Conservation (phyloP, 2,329 filamentous ascomycete genomes). For the Pseudocercospora macadamiae region DNA sequence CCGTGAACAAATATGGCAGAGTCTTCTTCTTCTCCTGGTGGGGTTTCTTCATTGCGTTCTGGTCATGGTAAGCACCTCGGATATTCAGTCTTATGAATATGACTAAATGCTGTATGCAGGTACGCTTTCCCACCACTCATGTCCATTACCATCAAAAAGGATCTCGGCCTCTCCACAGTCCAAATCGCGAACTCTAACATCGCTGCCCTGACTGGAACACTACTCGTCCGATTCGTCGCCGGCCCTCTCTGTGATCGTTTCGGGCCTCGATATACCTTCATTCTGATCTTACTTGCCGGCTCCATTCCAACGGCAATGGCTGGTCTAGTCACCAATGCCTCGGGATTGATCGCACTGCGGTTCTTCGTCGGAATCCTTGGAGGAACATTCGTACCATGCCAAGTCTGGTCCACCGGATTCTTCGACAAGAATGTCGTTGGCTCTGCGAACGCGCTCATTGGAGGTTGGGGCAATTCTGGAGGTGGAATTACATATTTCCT, state of each 20-base stretch:
- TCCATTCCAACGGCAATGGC: constrained; percentile 82
- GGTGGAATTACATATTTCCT: constrained; percentile 91
- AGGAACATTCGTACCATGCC: constrained; percentile 78
- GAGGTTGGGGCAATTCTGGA: constrained; percentile 82
- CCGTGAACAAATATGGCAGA: constrained; percentile 75
- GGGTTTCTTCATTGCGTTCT: constrained; percentile 83
- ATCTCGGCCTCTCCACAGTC: constrained; percentile 69
- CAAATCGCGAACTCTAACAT: constrained; percentile 90
- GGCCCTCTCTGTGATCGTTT: constrained; percentile 82
- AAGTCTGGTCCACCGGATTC: constrained; percentile 90
- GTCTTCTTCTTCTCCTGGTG: constrained; percentile 90
- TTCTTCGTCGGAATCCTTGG: constrained; percentile 82
- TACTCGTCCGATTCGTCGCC: constrained; percentile 76
- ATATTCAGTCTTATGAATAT: neutral
- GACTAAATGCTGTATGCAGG: constrained; percentile 53
- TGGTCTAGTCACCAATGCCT: constrained; percentile 69
- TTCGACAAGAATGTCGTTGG: constrained; percentile 92
- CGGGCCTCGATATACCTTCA: constrained; percentile 79
- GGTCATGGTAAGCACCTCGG: constrained; percentile 71
- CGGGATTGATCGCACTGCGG: constrained; percentile 68
- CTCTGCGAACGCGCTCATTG: constrained; percentile 81
- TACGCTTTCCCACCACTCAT: constrained; percentile 87
- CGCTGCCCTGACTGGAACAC: constrained; percentile 71
- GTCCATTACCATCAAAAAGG: constrained; percentile 74
- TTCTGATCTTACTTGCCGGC: constrained; percentile 70